Base-by-base conservation (phyloP, 2,329 filamentous ascomycete species). In the Aspergillus vadensis region DNA sequence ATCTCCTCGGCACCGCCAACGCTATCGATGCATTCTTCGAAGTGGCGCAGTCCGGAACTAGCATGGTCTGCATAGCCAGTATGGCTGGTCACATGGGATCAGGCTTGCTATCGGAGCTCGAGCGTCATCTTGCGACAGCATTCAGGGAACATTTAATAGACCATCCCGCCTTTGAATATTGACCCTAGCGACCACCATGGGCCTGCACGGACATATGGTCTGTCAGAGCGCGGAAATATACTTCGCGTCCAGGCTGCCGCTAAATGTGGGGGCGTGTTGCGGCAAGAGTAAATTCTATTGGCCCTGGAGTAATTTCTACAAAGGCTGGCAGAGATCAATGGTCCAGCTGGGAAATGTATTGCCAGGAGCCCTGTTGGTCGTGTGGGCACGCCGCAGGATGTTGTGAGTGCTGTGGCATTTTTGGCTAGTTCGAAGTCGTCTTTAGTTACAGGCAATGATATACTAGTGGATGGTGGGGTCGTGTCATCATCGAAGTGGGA, bases 171-270 rank as follows among this genome's bases (percentile, higher is more conserved):
- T 12, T 25, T 62, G 6, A 30, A 54, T 2, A n/a, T 38, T 14
- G 21, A 36, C 15, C 9, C 23, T 9, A 12, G n/a, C 7, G 47
- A 27, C 7, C 38, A 14, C 7, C 38, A 41, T 41, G 38, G 38
- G 0, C 38, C 38, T n/a, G 14, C 36, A 17, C n/a, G 19, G 6
- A 53, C 60, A 12, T 59, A 62, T 27, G 38, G 36, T 0, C 25
- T 53, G 19, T 59, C 60, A 2, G 59, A 62, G 17, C 57, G 52
- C 1, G 57, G 57, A 12, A 62, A 62, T 51, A 44, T 59, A 5
- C 30, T 62, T 15, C 60, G 57, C 5, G 60, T 62, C 4, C 51
- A 62, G 23, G 57, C 60, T 9, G 36, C 57, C 9, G 57, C 57
- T 3, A 21, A n/a, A 47, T 47, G 12, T 62, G 57, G 57, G 60